Percentiles rank a stretch among this genome's conserved stretches.
Evolutionary conservation across 83 land plant species (phyloP).

Genomic region (Picea abies): DNA sequence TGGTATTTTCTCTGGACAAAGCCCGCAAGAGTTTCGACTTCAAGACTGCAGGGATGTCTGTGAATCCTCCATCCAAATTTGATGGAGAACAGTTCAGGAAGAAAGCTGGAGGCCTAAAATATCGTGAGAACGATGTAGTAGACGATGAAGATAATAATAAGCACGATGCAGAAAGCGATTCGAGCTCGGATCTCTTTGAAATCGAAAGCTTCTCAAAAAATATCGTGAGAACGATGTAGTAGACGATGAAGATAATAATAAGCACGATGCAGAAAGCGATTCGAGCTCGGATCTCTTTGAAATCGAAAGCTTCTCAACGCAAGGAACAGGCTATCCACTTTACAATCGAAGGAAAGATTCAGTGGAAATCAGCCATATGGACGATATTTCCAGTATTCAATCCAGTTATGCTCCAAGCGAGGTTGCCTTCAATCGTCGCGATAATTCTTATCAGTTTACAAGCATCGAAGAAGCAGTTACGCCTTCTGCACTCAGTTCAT

Average conservation of each 20-base stretch:
- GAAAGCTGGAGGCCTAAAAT: too few species aligned
- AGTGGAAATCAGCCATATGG: background rate
- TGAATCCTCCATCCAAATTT: too few species aligned
- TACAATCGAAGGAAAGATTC: background rate
- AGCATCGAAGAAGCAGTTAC: background rate
- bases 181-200: slow-evolving; percentile 21
- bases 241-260: background rate
- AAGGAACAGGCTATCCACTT: background rate
- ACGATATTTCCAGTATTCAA: slow-evolving; percentile 2
- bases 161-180: slow-evolving; percentile 10
- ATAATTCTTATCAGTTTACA: background rate
- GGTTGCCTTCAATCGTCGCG: background rate
- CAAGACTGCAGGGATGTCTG: too few species aligned
- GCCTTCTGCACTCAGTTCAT: background rate
- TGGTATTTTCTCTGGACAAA: background rate
- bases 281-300: slow-evolving; percentile 22
- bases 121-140: background rate
- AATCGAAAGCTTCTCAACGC: slow-evolving; percentile 15
- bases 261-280: slow-evolving; percentile 7
- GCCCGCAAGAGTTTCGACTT: background rate
- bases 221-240: background rate
- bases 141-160: background rate
- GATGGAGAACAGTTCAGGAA: too few species aligned
- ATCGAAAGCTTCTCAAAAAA: slow-evolving; percentile 7
- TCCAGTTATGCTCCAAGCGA: slow-evolving; percentile 1